Evolutionary conservation across 2,329 filamentous ascomycete species (phyloP), one percentile per base, ranked within the genome.

Genomic region (Thyridium curvatum): DNA sequence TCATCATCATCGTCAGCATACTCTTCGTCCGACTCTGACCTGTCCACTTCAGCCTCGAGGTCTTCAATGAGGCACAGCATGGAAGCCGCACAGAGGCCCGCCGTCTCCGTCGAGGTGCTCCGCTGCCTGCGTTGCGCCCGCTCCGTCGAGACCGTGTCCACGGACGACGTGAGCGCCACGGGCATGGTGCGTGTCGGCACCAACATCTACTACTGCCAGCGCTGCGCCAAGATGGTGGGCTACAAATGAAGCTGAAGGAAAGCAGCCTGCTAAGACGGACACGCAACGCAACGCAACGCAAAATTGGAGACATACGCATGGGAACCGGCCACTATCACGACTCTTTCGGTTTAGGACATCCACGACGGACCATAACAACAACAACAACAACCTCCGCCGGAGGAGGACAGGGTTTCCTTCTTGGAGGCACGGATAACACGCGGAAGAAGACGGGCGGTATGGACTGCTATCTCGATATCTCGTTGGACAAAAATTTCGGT

Each of bases 141-240:
- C 41, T 68, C 72, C 39, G 75, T 76, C 39, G 78, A 82, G 63
- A 69, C 73, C 18, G 79, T 77, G 8, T 71, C 73, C 8, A 78
- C 74, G 26, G 77, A 81, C 55, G 75, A 81, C 56, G 64, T 71
- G 36, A 65, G 61, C 47, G 64, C 72, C 32, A 73, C 65, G 41
- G 78, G 77, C 45, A 83, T 83, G 78, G 71, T 83, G 12, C 70
- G 73, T 51, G 77, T 82, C 45, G 76, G 77, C 2, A 73, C 76
- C 56, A 79, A 79, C 57, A 71, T 82, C 44, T 82, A 82, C 64
- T 82, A 83, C 60, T 82, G 79, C 61, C 67, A 72, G 42, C 69
- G 75, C 29, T 83, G 79, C 54, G 79, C 79, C 43, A 74, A 71
- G 53, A 74, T 78, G 55, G 74, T 79, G 26, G 79, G 78, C 49